Conservation (phyloP, 768 basidiomycete species). For the Serendipita vermifera region DNA sequence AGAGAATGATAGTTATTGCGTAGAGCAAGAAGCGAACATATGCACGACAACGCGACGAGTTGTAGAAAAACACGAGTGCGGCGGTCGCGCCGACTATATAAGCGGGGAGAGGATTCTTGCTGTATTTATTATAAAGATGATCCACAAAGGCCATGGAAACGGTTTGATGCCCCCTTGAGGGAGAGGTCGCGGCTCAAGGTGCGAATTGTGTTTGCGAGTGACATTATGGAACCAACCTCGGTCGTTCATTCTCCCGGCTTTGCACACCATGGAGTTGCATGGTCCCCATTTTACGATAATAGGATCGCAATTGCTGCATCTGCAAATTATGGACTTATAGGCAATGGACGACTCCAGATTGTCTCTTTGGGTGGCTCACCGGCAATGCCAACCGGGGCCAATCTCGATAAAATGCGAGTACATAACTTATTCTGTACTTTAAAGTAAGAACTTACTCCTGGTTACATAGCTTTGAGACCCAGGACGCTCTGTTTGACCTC, state of each 20-base stretch:
- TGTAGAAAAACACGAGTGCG: not conserved
- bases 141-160: no score
- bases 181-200: no score
- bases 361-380: constrained; percentile 34
- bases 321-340: constrained; percentile 89
- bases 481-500: constrained; percentile 79
- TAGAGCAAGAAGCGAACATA: not conserved
- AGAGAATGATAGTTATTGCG: not conserved
- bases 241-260: constrained; percentile 62
- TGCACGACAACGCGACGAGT: not conserved
- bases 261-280: constrained; percentile 67
- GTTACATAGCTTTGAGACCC: constrained; percentile 61
- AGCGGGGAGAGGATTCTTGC: no score
- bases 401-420: constrained; percentile 58
- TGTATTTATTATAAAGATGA: no score
- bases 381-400: constrained; percentile 33
- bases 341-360: constrained; percentile 80
- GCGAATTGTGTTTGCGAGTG: no score
- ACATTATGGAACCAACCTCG: constrained; percentile 2
- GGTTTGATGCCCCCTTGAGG: no score
- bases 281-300: constrained; percentile 73
- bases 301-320: constrained; percentile 69
- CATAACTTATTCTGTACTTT: not conserved
- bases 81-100: no score
- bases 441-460: constrained; percentile 14